Conservation (phyloP, 768 basidiomycete species). For the Amanita rubescens region DNA sequence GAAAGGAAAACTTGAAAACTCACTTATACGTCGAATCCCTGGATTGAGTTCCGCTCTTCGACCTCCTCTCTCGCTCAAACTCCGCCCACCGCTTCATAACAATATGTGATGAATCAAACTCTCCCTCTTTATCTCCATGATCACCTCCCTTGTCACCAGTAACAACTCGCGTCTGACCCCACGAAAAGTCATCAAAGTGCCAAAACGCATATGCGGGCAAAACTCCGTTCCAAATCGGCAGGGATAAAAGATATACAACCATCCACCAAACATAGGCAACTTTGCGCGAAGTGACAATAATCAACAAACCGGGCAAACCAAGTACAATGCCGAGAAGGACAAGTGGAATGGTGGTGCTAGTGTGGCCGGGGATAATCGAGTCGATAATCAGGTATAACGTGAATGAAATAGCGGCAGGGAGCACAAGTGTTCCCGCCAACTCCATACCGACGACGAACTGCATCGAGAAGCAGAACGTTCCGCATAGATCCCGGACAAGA, state of each 20-base stretch:
- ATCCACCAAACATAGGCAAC: conserved; percentile 96
- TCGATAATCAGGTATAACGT: conserved; percentile 89
- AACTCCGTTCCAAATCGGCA: conserved; percentile 96
- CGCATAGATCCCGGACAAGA: conserved; percentile 95
- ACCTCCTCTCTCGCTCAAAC: conserved; percentile 92
- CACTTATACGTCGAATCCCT: conserved; percentile 73
- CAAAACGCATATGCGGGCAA: conserved; percentile 96
- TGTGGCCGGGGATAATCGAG: conserved; percentile 74
- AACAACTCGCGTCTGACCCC: conserved; percentile 89
- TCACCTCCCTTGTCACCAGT: conserved; percentile 62
- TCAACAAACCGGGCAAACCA: conserved; percentile 91
- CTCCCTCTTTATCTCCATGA: conserved; percentile 93
- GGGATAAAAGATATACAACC: conserved; percentile 84
- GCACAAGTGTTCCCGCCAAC: conserved; percentile 88
- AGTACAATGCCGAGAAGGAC: conserved; percentile 90
- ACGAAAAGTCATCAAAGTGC: conserved; percentile 98
- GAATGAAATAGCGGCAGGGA: conserved; percentile 97
- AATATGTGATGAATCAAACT: conserved; percentile 94
- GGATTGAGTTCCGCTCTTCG: conserved; percentile 83
- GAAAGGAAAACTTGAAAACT: conserved; percentile 18
- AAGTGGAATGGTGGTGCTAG: conserved; percentile 83
- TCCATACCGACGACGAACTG: conserved; percentile 99
- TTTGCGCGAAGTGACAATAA: conserved; percentile 94
- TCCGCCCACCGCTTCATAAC: conserved; percentile 99
- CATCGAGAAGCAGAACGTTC: conserved; percentile 99